A percentile compares a stretch with the other conserved stretches of the same genome.
These are phyloP conservation scores for Fraxinus quadrangulata DNA, from an alignment of 257 asterid species.

Conservation along the genomic window DNA sequence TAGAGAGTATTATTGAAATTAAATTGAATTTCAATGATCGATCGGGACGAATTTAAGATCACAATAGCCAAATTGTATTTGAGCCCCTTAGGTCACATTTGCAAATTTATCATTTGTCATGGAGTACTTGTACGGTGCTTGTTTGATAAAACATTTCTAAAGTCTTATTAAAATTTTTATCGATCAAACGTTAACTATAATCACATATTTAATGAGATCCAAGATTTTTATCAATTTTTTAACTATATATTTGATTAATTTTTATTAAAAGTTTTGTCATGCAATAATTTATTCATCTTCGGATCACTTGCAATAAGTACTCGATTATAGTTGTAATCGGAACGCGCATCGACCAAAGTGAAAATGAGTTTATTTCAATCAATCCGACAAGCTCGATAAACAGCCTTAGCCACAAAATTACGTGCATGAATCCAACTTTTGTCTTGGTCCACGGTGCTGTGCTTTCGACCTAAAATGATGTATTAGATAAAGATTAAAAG, in stretches of 20 bases:
- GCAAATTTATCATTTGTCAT: neutral
- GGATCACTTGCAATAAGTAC: neutral
- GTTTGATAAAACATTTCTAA: too few relatives aligned
- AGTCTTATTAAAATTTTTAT: too few relatives aligned
- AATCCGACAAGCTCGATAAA: neutral
- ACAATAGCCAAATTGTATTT: neutral
- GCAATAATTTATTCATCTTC: too few relatives aligned
- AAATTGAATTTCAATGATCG: too few relatives aligned
- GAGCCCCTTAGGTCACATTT: neutral
- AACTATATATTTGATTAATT: too few relatives aligned
- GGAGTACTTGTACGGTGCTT: neutral
- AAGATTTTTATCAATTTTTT: too few relatives aligned
- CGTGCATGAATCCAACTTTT: neutral
- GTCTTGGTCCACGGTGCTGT: neutral
- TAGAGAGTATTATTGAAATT: too few relatives aligned
- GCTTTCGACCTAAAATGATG: neutral
- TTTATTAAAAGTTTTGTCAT: too few relatives aligned
- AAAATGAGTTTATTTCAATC: neutral
- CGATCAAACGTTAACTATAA: too few relatives aligned
- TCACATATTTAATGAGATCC: too few relatives aligned
- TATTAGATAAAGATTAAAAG: neutral
- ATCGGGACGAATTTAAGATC: too few relatives aligned
- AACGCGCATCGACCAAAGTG: neutral
- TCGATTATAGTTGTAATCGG: neutral
- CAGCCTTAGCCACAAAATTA: neutral